Base-by-base conservation (phyloP, 2,329 filamentous ascomycete species). In the Ophiostoma triangulosporum region DNA sequence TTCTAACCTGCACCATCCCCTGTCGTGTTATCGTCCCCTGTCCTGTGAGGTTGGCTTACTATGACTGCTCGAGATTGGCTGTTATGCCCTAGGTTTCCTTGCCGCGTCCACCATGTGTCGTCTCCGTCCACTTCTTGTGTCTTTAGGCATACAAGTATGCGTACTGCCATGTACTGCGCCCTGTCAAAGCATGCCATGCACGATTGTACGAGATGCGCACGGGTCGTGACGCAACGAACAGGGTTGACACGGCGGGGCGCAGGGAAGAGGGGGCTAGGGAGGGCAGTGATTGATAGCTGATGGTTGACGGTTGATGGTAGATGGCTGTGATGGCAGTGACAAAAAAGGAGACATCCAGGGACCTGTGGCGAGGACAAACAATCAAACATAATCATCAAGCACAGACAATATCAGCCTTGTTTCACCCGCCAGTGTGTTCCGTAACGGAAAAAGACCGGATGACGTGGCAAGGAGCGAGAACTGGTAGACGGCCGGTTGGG, bases 201-300 rank as follows among this genome's bases (percentile, higher is more conserved):
- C 38, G 43, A 49, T 45, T 15, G 38, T 27, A 49, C 43, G 27
- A 51, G 31, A 38, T 32, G 32, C 38, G 36, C 17, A 38, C 46
- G 36, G 48, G 32, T 38, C 12, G 12, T 38, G 32, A 54, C 17
- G 40, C 48, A 48, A 40, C 49, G 40, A 48, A 51, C 49, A 33
- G 46, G 50, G 35, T 33, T 40, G 38, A 53, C 27, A 46, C 48
- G 38, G 52, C 48, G 48, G 52, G 52, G 52, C 46, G n/a, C n/a
- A 29, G 33, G 29, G 48, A 38, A 11, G 49, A 31, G 35, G 29
- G 12, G 52, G 35, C 22, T 12, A 11, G 46, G 36, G 17, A 45
- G 26, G 35, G 45, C 14, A 17, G n/a, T n/a, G n/a, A n/a, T n/a
- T n/a, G n/a, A n/a, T n/a, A n/a, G n/a, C n/a, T n/a, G n/a, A n/a